phyloP scores from a whole-genome alignment of 192 early-diverging fungal species.

The Powellomyces hirtus region DNA sequence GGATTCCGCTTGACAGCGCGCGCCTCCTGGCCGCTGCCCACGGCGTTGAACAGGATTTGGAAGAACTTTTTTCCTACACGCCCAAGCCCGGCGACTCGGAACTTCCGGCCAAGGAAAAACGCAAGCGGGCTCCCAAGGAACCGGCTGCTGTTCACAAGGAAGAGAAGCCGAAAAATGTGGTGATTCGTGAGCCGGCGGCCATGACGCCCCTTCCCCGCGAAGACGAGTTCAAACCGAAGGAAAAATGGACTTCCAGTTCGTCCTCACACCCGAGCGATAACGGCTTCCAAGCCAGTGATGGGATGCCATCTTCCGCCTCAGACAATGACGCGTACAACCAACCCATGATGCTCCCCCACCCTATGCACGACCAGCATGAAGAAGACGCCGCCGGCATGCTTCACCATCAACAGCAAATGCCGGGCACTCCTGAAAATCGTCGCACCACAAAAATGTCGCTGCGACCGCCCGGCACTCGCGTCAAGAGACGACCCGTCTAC shows the following conservation, averaged over 20 bases:
- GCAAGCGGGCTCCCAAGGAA: conserved; percentile 5
- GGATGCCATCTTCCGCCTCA: conserved; percentile 2
- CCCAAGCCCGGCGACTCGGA: conserved; percentile 25
- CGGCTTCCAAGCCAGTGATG: neutral
- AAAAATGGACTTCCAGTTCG: conserved; percentile 2
- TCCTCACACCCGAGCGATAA: neutral
- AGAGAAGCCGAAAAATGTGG: neutral
- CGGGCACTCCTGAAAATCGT: conserved; percentile 1
- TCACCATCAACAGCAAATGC: neutral
- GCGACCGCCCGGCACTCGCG: conserved; percentile 22
- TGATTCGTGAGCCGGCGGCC: neutral
- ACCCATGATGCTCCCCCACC: neutral
- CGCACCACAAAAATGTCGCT: conserved; percentile 26
- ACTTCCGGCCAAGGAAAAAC: conserved; percentile 9
- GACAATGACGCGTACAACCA: conserved; percentile 2
- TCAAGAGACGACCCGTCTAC: conserved; percentile 10
- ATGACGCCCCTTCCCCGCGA: too few species aligned
- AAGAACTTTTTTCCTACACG: conserved; percentile 20
- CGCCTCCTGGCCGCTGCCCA: conserved; percentile 21
- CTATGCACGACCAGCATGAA: neutral
- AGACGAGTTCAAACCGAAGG: too few species aligned
- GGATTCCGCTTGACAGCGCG: conserved; percentile 38
- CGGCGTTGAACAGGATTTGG: conserved; percentile 25
- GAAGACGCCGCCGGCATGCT: neutral
- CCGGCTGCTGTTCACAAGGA: neutral